Evolutionary conservation across 495 filamentous ascomycete species (phyloP), one percentile per base, ranked within the genome.

Genomic region (Thermochaetoides thermophila): DNA sequence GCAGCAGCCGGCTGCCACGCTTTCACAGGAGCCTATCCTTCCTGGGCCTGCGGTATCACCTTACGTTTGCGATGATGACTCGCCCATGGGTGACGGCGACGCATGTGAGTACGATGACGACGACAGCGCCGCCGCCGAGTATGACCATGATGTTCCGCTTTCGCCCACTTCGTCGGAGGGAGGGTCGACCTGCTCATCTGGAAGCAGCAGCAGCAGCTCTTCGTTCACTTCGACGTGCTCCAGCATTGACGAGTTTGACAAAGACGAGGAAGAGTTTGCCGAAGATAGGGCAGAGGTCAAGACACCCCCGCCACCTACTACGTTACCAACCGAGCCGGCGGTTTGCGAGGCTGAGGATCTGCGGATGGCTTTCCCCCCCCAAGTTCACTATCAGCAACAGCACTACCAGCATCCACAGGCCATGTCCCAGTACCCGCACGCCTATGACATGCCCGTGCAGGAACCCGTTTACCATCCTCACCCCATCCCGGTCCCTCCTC

Each of bases 31-130:
- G 37, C 53, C 37, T 23, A 28, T n/a, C n/a, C n/a, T n/a, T n/a
- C n/a, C n/a, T n/a, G n/a, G n/a, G n/a, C n/a, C n/a, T n/a, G n/a
- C n/a, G n/a, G n/a, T n/a, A n/a, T n/a, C 52, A 7, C 46, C 47
- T 30, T 64, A 62, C 55, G 61, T 63, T 60, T 52, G 43, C 48
- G n/a, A n/a, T n/a, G 55, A 63, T 44, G 57, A 59, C 25, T 47
- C 52, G 32, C 35, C 46, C 42, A 55, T 57, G 35, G 58, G 59
- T 31, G 49, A 55, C 38, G 40, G 46, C 27, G 39, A 44, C 22
- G 44, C 52, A 26, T 42, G 49, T 32, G 39, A 39, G 22, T 27
- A 24, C 22, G 32, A 34, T 23, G 25, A 11, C 21, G 21, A 24
- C 6, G 21, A 24, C 21, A 11, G 21, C 21, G 21, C 21, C 6